phyloP scores from a whole-genome alignment of 352 stramenopile species.

The Hyaloperonospora brassicae region DNA sequence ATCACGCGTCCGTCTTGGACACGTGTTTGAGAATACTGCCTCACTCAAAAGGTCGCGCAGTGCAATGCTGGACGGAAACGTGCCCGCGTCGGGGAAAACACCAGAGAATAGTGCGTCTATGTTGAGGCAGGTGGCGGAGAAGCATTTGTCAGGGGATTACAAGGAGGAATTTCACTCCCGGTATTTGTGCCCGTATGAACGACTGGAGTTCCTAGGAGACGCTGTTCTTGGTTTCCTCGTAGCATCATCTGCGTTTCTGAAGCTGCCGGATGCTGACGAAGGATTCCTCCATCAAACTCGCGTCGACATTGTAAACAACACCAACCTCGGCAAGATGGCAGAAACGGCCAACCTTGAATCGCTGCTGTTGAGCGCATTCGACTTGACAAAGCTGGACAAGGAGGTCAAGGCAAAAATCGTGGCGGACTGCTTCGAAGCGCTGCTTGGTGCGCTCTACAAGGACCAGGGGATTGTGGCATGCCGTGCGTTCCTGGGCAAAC shows the following conservation, averaged over 20 bases:
- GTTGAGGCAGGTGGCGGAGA: slow-evolving; percentile 45
- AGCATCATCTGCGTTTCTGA: slow-evolving; percentile 72
- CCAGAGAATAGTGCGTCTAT: slow-evolving; percentile 15
- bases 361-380: slow-evolving; percentile 64
- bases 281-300: slow-evolving; percentile 61
- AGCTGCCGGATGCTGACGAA: slow-evolving; percentile 59
- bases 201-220: slow-evolving; percentile 79
- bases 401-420: slow-evolving; percentile 65
- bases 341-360: slow-evolving; percentile 65
- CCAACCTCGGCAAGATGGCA: slow-evolving; percentile 67
- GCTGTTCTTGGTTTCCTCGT: slow-evolving; percentile 79
- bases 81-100: slow-evolving; percentile 7
- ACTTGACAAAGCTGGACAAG: slow-evolving; percentile 43
- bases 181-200: slow-evolving; percentile 75
- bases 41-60: slow-evolving; percentile 54
- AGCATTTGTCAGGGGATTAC: slow-evolving; percentile 60
- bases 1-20: slow-evolving; percentile 62
- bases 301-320: slow-evolving; percentile 71
- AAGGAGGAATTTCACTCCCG: slow-evolving; percentile 70
- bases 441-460: slow-evolving; percentile 73
- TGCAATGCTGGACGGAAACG: slow-evolving; percentile 35
- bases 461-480: slow-evolving; percentile 72
- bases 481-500: slow-evolving; percentile 46
- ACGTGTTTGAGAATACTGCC: slow-evolving; percentile 60
- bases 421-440: slow-evolving; percentile 74